Evolutionary conservation across 129 eudicot species (phyloP), one percentile per base, ranked within the genome.

Genomic region (Flaveria trinervia): DNA sequence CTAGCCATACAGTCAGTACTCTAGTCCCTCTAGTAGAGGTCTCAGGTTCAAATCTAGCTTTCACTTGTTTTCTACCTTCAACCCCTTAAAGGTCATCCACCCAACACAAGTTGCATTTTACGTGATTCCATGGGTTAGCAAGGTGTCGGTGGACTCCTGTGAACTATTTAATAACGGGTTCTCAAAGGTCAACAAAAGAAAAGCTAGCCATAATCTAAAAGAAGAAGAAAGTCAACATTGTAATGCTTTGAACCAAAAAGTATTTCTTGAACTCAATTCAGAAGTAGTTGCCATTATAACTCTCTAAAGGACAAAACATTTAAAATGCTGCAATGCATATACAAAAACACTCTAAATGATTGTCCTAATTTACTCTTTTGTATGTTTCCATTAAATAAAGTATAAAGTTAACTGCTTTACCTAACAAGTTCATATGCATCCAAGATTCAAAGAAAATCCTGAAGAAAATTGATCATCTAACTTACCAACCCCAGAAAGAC

Each of bases 401-500:
- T 70, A 23, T 10, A 26, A 26, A 46, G 6, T 68, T 68, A 68
- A 10, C 17, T 3, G 14, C 6, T 50, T 70, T 20, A 71, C 5
- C 54, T 4, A 71, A 52, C 14, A 16, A 48, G 10, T 77, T 61
- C 20, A 79, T 50, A 66, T 44, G 17, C 41, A 73, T 80, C 36
- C 36, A 72, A 72, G 78, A 54, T 65, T n/a, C 50, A 65, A 33
- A 70, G 20, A 43, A 11, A 23, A 1, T 13, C 1, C 20, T 44
- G 25, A 78, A 16, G 41, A 72, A 49, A 72, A 41, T 46, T 2
- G 65, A 45, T 16, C 17, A 33, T 3, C 22, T 9, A 65, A 39
- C 89, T 83, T 83, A 91, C 97, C 97, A 92, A 18, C 97, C 97
- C 97, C 97, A 92, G 74, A 89, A 92, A 67, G 95, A 91, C 97